phyloP scores from a whole-genome alignment of 495 filamentous ascomycete species.

The Echria macrotheca region DNA sequence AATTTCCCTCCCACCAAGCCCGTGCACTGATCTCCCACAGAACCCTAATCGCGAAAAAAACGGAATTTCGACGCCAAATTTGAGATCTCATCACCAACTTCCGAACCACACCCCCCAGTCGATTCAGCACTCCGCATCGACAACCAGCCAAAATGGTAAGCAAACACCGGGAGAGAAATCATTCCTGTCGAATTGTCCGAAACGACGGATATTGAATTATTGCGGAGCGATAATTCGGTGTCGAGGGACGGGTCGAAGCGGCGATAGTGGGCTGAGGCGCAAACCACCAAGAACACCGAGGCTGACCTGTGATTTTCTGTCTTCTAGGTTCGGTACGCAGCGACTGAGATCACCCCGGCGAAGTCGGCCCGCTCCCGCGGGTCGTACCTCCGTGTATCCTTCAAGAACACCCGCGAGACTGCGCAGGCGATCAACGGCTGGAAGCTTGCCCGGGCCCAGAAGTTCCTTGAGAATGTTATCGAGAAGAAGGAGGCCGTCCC shows the following conservation, averaged over 20 bases:
- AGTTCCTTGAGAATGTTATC: slow-evolving; percentile 94
- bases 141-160: slow-evolving; percentile 38
- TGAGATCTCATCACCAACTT: slow-evolving; percentile 24
- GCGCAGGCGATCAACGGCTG: slow-evolving; percentile 98
- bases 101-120: slow-evolving; percentile 27
- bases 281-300: slow-evolving; percentile 6
- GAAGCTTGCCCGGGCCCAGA: slow-evolving; percentile 91
- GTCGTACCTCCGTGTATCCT: slow-evolving; percentile 96
- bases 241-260: too few species aligned
- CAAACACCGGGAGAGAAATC: slow-evolving; percentile 14
- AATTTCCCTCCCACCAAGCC: slow-evolving; percentile 18
- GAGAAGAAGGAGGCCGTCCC: slow-evolving; percentile 94
- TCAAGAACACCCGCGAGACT: slow-evolving; percentile 99
- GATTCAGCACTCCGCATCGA: slow-evolving; percentile 30
- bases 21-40: slow-evolving; percentile 27
- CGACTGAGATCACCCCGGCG: slow-evolving; percentile 73
- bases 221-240: too few species aligned
- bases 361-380: slow-evolving; percentile 97
- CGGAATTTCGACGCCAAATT: slow-evolving; percentile 31
- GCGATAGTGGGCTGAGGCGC: not conserved
- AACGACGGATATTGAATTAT: not conserved
- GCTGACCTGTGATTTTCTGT: slow-evolving; percentile 36
- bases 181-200: slow-evolving; percentile 6
- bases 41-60: slow-evolving; percentile 38
- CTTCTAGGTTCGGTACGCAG: slow-evolving; percentile 92